Conservation (phyloP, 805 yeast genomes). For the Saturnispora galanensis region DNA sequence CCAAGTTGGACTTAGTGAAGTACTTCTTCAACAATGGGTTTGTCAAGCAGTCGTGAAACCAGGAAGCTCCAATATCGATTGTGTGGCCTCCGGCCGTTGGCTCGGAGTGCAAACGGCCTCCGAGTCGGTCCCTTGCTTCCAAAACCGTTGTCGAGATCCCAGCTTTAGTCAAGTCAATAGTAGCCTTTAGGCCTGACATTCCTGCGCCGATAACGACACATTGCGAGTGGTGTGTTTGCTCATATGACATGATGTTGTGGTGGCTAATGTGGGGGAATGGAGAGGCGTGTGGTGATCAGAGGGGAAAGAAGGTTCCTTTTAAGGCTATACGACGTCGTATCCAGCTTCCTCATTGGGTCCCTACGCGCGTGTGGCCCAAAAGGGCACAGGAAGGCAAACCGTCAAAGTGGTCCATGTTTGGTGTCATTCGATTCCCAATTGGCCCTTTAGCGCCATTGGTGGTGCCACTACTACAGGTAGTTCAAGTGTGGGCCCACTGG, state of each 20-base stretch:
- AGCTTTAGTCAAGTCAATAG: constrained; percentile 28
- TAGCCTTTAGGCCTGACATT: constrained; percentile 43
- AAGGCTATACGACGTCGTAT: too few species aligned
- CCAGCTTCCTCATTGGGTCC: too few species aligned
- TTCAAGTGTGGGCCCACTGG: too few species aligned
- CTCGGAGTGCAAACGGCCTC: constrained; percentile 55
- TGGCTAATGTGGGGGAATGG: too few species aligned
- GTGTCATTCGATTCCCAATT: too few species aligned
- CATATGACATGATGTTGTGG: constrained; percentile 14
- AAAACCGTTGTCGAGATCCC: constrained; percentile 33
- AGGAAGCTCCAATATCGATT: constrained; percentile 80
- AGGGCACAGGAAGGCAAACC: too few species aligned
- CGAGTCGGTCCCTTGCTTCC: constrained; percentile 49
- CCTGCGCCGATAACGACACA: constrained; percentile 49
- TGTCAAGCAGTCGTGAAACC: constrained; percentile 78
- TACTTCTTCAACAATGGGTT: constrained; percentile 52
- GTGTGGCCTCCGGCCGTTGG: constrained; percentile 18
- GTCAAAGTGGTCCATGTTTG: too few species aligned
- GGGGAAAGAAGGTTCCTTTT: too few species aligned
- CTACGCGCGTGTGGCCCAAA: too few species aligned
- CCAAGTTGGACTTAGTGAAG: constrained; percentile 10
- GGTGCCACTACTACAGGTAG: too few species aligned
- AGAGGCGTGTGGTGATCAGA: too few species aligned
- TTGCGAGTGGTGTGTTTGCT: constrained; percentile 27
- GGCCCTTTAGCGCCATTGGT: too few species aligned